Evolutionary conservation across 1,284 basidiomycete species (phyloP), one percentile per base, ranked within the genome.

Genomic region (Schizophyllum commune): DNA sequence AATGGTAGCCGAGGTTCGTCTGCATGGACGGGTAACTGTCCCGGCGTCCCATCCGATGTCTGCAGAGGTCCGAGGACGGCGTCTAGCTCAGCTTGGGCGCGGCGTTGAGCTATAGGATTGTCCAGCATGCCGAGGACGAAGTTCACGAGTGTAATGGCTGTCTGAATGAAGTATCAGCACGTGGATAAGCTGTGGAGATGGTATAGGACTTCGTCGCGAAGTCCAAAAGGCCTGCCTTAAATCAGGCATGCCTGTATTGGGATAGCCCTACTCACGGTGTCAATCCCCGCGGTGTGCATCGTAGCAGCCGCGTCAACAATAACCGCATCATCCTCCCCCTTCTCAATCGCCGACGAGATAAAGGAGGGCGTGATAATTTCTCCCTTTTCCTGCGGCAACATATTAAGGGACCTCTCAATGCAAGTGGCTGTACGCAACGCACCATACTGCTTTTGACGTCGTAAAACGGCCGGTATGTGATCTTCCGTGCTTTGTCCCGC

Each of bases 401-500:
- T 27, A 5, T 27, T 27, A 27, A 27, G 2, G 27, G 5, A 5
- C 27, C 3, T 2, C 27, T 27, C 2, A 5, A 27, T 3, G 5
- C 27, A 5, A 27, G 27, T 27, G 5, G 2, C 27, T 27, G 27
- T 27, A 27, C 27, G 5, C 27, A 27, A 27, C 27, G 2, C 27
- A 27, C 27, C 27, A 27, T 27, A 27, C 5, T 27, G 5, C 27
- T 2, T 27, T 27, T 27, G 27, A 27, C 27, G 27, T 27, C 27
- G 27, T 27, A 27, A 5, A 27, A 27, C 27, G 27, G 27, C 2
- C 27, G 27, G 5, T 27, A 27, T 27, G 5, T 27, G 27, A 27
- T 27, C 27, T 27, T 27, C 27, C 27, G 27, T 27, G 27, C 27
- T 0, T 79, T 83, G 2, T 69, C 69, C 19, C 75, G 74, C 80